Percentiles rank a stretch among this genome's conserved stretches.
Conservation (phyloP, 23 red algal genomes). For the Gracilariopsis chorda region DNA sequence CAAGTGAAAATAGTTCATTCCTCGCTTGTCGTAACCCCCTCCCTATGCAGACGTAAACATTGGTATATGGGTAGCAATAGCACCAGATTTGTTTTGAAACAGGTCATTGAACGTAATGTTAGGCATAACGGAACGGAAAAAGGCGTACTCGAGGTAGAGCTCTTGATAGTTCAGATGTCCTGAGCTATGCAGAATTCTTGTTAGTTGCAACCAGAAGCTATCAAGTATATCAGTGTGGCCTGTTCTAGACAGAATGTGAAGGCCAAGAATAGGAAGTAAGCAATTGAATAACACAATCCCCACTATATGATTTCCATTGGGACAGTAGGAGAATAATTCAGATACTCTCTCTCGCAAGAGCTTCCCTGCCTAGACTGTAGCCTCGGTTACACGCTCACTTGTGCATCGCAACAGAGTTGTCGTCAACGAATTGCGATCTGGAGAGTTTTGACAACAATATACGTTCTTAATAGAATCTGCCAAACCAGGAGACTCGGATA, state of each 20-base stretch:
- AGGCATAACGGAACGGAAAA: not conserved
- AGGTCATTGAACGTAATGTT: not conserved
- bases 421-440: too few species aligned
- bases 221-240: not conserved
- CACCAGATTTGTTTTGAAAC: not conserved
- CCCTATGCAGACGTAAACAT: not conserved
- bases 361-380: not conserved
- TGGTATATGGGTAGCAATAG: not conserved
- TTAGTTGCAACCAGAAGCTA: not conserved
- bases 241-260: constrained; percentile 19
- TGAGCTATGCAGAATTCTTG: not conserved
- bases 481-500: not conserved
- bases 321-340: not conserved
- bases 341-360: not conserved
- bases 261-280: not conserved
- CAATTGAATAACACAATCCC: not conserved
- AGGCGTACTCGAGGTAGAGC: not conserved
- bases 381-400: not conserved
- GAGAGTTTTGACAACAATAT: too few species aligned
- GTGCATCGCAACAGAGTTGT: not conserved
- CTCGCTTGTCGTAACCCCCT: not conserved
- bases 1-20: not conserved
- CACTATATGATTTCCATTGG: not conserved
- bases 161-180: constrained; percentile 6
- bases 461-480: not conserved